Conservation (phyloP, 176 grass and related monocot genomes). For the Alopecurus myosuroides region DNA sequence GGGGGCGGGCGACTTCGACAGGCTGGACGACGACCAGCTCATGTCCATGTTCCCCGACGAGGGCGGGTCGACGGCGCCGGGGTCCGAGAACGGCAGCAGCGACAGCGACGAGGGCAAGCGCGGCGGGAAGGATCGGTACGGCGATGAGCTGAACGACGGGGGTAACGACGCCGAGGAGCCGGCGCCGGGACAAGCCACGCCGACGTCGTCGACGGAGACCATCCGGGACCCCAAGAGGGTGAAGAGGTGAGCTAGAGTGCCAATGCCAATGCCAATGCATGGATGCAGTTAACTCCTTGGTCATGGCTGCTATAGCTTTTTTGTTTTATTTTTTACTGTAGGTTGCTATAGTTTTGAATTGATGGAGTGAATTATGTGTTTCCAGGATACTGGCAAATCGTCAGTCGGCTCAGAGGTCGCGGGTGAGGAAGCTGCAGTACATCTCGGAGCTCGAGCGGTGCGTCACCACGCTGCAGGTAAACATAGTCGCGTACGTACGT, state of each 20-base stretch:
- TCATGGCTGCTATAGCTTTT: not conserved
- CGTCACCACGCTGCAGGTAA: slow-evolving; percentile 89
- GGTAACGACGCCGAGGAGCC: too few species aligned
- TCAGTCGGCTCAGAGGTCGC: slow-evolving; percentile 96
- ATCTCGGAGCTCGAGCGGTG: slow-evolving; percentile 97
- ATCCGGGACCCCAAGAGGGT: slow-evolving; percentile 82
- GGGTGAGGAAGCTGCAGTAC: slow-evolving; percentile 98
- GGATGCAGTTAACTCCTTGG: not conserved
- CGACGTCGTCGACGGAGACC: slow-evolving; percentile 8
- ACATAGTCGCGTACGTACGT: not conserved
- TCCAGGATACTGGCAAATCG: slow-evolving; percentile 85
- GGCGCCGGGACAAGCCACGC: not conserved
- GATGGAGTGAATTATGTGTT: not conserved
- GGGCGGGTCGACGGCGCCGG: slow-evolving; percentile 9
- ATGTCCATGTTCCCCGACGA: slow-evolving; percentile 97
- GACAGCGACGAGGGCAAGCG: slow-evolving; percentile 37
- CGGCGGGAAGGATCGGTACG: not conserved
- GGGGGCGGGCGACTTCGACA: slow-evolving; percentile 54
- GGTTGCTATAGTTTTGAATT: too few species aligned
- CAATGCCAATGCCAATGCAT: not conserved
- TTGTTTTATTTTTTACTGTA: too few species aligned
- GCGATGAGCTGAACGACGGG: slow-evolving; percentile 31
- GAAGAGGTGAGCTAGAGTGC: slow-evolving; percentile 56
- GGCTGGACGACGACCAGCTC: slow-evolving; percentile 94
- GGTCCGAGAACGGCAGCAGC: slow-evolving; percentile 39